Evolutionary conservation across 176 grass and related monocot genomes (phyloP), one percentile per base, ranked within the genome.

Genomic region (Rhipidocladum racemiflorum): DNA sequence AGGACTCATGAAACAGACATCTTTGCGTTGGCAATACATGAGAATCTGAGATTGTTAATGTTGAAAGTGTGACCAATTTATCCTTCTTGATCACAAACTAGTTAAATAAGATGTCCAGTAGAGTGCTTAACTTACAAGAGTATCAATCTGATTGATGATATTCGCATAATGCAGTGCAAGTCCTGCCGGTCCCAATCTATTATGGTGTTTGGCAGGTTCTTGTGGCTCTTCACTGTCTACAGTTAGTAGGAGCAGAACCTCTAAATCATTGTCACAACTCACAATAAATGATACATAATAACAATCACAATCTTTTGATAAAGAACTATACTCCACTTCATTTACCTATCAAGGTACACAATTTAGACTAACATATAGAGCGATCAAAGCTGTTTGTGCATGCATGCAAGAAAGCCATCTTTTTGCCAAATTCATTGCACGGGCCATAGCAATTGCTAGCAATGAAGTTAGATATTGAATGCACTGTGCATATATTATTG

Each of bases 141-240:
- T 95, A 83, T 89, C 93, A 81, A 96, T 99, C 53, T 93, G 97
- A 88, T 84, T 90, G 86, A 96, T 96, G 74, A 90, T 90, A 88
- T 89, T 99, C n/a, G 97, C 93, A 83, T 99, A 99, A 74, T 99
- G 93, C 60, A 99, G 76, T 7, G 97, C 93, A 75, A 99, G 97
- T 81, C 97, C 93, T 77, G 97, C 91, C 74, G 93, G 91, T 70
- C 97, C 97, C 84, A 99, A 86, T 90, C 91, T 90, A 82, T 85
- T 91, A 44, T 82, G 80, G 20, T 1, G 44, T 74, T 82, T 93
- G 55, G 38, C 65, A 62, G 68, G 69, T 84, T 95, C 89, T 68
- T 66, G 86, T 80, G 76, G 73, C 24, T 88, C 89, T 81, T 87
- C 84, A 71, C 51, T 76, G 70, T 87, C 90, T 97, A 82, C 76